phyloP scores from a whole-genome alignment of 208 protist genomes.

The Phytomonas francai region DNA sequence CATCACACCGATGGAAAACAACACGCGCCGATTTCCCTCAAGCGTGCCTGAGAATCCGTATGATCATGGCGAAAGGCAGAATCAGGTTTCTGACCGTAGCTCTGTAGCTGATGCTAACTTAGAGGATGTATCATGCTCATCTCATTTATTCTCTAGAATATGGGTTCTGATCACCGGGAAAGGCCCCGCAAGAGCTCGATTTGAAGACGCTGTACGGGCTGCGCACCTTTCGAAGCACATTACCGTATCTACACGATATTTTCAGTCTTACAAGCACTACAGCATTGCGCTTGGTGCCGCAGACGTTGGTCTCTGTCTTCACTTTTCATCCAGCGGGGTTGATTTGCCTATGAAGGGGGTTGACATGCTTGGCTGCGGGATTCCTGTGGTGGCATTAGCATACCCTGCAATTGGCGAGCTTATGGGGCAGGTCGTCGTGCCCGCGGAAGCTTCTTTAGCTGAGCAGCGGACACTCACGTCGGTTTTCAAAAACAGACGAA shows the following conservation, averaged over 20 bases:
- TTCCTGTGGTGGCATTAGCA: constrained; percentile 88
- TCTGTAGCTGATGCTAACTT: not conserved
- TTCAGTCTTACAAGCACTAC: constrained; percentile 91
- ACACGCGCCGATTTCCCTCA: not conserved
- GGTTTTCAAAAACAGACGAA: constrained; percentile 4
- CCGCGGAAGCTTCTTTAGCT: constrained; percentile 11
- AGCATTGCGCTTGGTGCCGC: constrained; percentile 79
- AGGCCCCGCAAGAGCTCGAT: constrained; percentile 40
- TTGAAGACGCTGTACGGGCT: constrained; percentile 46
- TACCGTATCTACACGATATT: constrained; percentile 84
- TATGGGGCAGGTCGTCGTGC: constrained; percentile 31
- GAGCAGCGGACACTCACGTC: not conserved
- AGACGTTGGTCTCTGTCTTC: constrained; percentile 94
- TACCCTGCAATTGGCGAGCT: constrained; percentile 89
- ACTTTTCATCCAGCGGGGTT: constrained; percentile 90
- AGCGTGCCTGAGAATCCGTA: not conserved
- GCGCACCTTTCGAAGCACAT: constrained; percentile 57
- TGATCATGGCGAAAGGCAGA: not conserved
- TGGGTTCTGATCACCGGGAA: constrained; percentile 85
- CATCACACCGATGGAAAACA: not conserved
- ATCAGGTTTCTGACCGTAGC: not conserved
- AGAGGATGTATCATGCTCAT: not conserved
- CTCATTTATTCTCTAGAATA: constrained; percentile 14
- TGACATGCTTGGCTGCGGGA: constrained; percentile 92
- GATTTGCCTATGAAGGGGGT: constrained; percentile 98